Conservation (phyloP, 2,329 filamentous ascomycete species). For the Sarocladium kiliense region DNA sequence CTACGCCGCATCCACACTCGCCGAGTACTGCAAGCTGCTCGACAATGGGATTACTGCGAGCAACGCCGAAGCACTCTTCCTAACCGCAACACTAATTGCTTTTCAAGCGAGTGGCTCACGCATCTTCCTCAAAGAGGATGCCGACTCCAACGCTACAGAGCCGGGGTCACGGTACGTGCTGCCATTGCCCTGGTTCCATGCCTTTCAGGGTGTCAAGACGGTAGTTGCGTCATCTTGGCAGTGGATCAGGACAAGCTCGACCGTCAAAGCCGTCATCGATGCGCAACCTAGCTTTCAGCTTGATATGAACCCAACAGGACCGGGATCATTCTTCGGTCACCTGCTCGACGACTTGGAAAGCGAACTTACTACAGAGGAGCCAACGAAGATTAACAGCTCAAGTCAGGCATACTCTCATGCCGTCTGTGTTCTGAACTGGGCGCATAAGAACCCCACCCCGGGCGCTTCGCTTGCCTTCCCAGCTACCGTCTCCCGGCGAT, state of each 20-base stretch:
- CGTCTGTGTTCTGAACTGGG: conserved; percentile 63
- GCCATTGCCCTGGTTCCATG: conserved; percentile 62
- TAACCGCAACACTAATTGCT: conserved; percentile 59
- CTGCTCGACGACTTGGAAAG: conserved; percentile 54
- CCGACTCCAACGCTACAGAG: conserved; percentile 29
- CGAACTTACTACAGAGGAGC: conserved; percentile 38
- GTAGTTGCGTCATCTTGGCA: conserved; percentile 60
- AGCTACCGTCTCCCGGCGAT: conserved; percentile 57
- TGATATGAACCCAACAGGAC: conserved; percentile 46
- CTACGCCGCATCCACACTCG: conserved; percentile 59
- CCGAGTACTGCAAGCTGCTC: conserved; percentile 53
- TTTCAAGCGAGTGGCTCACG: conserved; percentile 62
- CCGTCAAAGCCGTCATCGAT: conserved; percentile 57
- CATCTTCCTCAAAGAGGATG: conserved; percentile 55
- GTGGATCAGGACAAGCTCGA: conserved; percentile 53
- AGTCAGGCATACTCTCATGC: conserved; percentile 57
- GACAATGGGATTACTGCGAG: conserved; percentile 50
- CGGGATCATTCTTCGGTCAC: conserved; percentile 54
- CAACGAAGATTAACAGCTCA: conserved; percentile 23
- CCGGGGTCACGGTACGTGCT: conserved; percentile 44
- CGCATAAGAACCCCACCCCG: conserved; percentile 54
- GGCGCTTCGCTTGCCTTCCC: conserved; percentile 58
- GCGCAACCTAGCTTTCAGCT: conserved; percentile 58
- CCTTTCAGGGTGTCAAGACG: conserved; percentile 62
- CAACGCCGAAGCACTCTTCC: conserved; percentile 59